Evolutionary conservation across 345 rosid species (phyloP).

Genomic region (Angophora floribunda): DNA sequence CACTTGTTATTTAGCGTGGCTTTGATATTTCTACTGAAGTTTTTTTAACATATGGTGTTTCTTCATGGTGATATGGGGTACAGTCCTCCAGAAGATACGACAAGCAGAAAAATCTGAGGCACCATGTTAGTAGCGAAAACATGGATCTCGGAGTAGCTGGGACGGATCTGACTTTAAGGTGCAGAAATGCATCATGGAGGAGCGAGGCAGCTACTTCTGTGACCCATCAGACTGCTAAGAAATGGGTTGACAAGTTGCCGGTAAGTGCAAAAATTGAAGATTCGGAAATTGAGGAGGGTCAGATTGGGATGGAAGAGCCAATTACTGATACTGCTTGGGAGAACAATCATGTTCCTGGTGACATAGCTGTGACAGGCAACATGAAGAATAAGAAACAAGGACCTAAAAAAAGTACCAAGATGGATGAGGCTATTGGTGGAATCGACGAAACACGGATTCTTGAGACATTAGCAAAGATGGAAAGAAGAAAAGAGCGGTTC

Average conservation of each 20-base stretch:
- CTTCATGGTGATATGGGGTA: conserved; percentile 9
- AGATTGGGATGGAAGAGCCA: conserved; percentile 30
- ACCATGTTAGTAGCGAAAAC: conserved; percentile 4
- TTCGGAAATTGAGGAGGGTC: conserved; percentile 49
- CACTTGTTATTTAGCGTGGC: background rate
- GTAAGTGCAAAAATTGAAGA: conserved; percentile 1
- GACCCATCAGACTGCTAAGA: background rate
- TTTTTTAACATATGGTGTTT: background rate
- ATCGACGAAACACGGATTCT: conserved; percentile 23
- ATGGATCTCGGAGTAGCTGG: conserved; percentile 1
- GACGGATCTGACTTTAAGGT: background rate
- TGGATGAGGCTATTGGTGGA: background rate
- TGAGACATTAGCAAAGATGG: conserved; percentile 55
- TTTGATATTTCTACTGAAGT: background rate
- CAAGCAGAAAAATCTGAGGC: background rate
- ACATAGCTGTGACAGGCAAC: background rate
- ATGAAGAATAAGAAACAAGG: background rate
- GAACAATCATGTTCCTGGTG: background rate
- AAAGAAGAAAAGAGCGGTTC: conserved; percentile 58
- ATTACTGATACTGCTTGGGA: conserved; percentile 1
- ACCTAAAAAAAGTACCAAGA: conserved; percentile 1
- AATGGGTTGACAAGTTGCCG: conserved; percentile 4
- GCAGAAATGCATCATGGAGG: background rate
- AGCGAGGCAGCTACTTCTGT: background rate
- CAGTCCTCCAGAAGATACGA: conserved; percentile 15